Evolutionary conservation across 495 filamentous ascomycete species (phyloP).

Genomic region (Darksidea phi): DNA sequence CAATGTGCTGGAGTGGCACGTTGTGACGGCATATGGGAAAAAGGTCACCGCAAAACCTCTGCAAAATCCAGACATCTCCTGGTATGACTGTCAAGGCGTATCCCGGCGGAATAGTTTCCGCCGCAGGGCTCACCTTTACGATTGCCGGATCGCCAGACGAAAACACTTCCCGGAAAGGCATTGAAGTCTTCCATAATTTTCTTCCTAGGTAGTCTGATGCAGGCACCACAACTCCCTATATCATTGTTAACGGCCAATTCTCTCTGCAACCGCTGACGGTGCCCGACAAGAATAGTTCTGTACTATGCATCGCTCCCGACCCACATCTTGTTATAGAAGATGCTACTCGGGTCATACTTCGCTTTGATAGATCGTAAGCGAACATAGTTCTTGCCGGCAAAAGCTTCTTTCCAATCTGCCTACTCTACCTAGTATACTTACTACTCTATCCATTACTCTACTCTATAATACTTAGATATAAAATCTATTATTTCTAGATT

Average conservation of each 20-base stretch:
- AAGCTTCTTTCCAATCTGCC: no score
- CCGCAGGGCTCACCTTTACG: background rate
- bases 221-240: no score
- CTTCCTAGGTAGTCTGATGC: background rate
- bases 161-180: background rate
- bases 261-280: background rate
- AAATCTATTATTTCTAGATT: no score
- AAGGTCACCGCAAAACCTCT: constrained; percentile 9
- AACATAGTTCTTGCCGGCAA: no score
- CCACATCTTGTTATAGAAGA: no score
- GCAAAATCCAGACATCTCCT: constrained; percentile 19
- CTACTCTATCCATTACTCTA: no score
- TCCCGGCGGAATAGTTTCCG: background rate
- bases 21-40: constrained; percentile 34
- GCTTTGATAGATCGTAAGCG: no score
- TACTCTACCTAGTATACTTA: no score
- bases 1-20: constrained; percentile 45
- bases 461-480: no score
- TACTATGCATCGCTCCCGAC: no score
- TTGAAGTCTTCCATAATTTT: background rate
- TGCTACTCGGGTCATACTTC: no score
- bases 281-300: background rate
- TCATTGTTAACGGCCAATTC: background rate
- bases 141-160: background rate
- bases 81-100: constrained; percentile 13